phyloP scores from a whole-genome alignment of 78 protist genomes.

The Dictyostelium capitatum region DNA sequence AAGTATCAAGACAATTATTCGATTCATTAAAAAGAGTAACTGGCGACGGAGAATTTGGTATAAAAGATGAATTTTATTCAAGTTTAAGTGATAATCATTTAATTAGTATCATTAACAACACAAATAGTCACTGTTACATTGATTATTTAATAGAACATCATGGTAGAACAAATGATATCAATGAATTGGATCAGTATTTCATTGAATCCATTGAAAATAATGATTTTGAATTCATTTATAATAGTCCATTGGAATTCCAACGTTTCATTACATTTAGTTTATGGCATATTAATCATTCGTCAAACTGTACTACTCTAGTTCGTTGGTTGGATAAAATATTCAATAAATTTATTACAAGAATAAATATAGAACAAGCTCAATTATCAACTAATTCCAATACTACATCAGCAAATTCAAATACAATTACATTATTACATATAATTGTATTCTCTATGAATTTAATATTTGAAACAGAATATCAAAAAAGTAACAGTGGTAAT shows the following conservation, averaged over 20 bases:
- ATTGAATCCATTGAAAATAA: neutral
- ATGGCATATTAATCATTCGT: neutral
- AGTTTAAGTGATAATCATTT: neutral
- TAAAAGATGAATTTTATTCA: neutral
- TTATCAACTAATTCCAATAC: neutral
- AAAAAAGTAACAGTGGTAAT: too few relatives aligned
- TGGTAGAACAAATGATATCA: neutral
- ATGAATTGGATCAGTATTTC: neutral
- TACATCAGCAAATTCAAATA: neutral
- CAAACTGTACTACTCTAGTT: neutral
- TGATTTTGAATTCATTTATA: neutral
- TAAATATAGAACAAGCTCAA: neutral
- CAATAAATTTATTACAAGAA: neutral
- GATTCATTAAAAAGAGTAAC: neutral
- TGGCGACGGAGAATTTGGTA: neutral
- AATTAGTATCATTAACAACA: too few relatives aligned
- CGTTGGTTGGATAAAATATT: neutral
- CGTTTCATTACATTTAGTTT: conserved; percentile 8
- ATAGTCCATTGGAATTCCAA: conserved; percentile 34
- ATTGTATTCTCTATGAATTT: conserved; percentile 4
- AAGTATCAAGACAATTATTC: conserved; percentile 33
- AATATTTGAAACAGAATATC: conserved; percentile 13
- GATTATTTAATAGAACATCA: too few relatives aligned
- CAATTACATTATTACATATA: conserved; percentile 7
- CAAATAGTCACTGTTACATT: too few relatives aligned